Evolutionary conservation across 805 yeast species (phyloP), one percentile per base, ranked within the genome.

Genomic region (Yarrowia phangngaensis): DNA sequence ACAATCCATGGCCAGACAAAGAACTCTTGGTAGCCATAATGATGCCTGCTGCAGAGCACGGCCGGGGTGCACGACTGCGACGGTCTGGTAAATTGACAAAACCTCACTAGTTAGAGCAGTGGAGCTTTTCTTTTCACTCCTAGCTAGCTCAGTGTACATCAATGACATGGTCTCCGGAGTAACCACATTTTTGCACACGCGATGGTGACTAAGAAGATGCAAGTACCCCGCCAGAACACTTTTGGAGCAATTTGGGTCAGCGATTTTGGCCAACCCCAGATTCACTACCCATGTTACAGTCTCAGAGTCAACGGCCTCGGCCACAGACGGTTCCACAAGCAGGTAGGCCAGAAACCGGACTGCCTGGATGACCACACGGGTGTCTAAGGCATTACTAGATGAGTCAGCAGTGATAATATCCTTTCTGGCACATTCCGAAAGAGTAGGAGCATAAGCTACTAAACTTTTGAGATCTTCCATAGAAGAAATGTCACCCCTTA

Each of bases 181-280:
- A 9, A 41, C 26, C 13, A 41, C 35, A 22, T 41, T 41, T 9
- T 20, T 20, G 27, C 35, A 22, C 15, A 41, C 48, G 4, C 48
- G 27, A n/a, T 41, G 48, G 29, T 41, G 48, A 16, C 35, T 41
- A 26, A 41, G 48, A 12, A 41, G 35, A 16, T 41, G 48, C 22
- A 41, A 11, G 29, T 41, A 41, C n/a, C 29, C 48, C n/a, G 29
- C 48, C 8, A 41, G 29, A 9, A 41, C 35, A 4, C 35, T 20
- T 12, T 41, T 41, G n/a, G 48, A 41, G 35, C 45, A 26, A 14
- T 9, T 27, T 9, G 48, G 12, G 20, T 29, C 34, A 11, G 35
- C 19, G 5, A 41, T 20, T 22, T 30, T 41, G 20, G 12, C 8
- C 29, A 41, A 20, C 9, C 29, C 35, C 22, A 29, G 48, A 22